Evolutionary conservation across 768 basidiomycete species (phyloP).

Genomic region (Suillus variegatus): DNA sequence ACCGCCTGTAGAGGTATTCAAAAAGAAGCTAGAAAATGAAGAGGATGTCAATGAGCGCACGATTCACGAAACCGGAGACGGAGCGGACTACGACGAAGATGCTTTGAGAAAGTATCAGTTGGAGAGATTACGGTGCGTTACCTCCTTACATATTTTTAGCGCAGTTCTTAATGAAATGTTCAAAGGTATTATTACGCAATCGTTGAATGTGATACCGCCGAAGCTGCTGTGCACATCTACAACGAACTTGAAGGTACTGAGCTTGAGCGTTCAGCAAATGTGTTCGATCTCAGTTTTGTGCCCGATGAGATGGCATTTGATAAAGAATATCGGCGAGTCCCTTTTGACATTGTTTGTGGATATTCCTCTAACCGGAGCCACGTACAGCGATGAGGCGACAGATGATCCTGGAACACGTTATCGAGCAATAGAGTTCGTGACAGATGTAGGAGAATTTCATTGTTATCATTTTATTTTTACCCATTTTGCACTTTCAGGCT

Average conservation of each 20-base stretch:
- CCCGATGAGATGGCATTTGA: slow-evolving; percentile 89
- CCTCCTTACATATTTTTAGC: background rate
- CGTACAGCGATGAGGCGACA: slow-evolving; percentile 77
- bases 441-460: slow-evolving; percentile 63
- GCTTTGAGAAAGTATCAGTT: slow-evolving; percentile 90
- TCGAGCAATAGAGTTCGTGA: slow-evolving; percentile 86
- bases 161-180: slow-evolving; percentile 3
- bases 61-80: slow-evolving; percentile 66
- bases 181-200: slow-evolving; percentile 94
- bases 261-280: slow-evolving; percentile 93
- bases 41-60: slow-evolving; percentile 66
- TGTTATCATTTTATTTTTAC: background rate
- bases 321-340: slow-evolving; percentile 64
- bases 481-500: slow-evolving; percentile 54
- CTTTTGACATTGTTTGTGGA: background rate
- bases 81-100: slow-evolving; percentile 84
- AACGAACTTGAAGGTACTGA: slow-evolving; percentile 92
- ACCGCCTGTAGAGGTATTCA: slow-evolving; percentile 84
- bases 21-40: slow-evolving; percentile 40
- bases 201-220: slow-evolving; percentile 79
- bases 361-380: background rate
- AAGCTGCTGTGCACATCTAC: slow-evolving; percentile 78
- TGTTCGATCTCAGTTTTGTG: slow-evolving; percentile 93
- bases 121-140: slow-evolving; percentile 78
- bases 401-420: slow-evolving; percentile 60